Conservation (phyloP, 1,284 basidiomycete genomes). For the Moesziomyces sp. region DNA sequence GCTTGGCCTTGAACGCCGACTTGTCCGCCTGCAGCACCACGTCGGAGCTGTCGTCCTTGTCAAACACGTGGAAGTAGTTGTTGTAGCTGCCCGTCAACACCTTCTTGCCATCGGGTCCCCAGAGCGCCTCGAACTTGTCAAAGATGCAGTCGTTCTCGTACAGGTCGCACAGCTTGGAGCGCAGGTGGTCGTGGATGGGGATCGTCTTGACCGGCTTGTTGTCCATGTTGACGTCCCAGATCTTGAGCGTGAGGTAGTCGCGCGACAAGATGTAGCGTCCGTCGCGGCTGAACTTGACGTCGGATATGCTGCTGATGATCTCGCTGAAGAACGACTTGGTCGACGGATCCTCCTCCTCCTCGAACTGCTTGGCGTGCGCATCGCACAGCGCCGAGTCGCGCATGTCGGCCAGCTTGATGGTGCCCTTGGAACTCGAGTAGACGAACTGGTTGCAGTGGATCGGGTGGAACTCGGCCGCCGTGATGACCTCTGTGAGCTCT, state of each 20-base stretch:
- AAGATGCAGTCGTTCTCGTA: constrained; percentile 99
- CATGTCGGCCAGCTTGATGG: constrained; percentile 99
- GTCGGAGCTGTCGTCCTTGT: constrained; percentile 87
- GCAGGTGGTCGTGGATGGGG: constrained; percentile 96
- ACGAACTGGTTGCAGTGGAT: constrained; percentile 98
- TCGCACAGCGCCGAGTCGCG: constrained; percentile 97
- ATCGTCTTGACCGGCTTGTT: constrained; percentile 95
- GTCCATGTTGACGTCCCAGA: constrained; percentile 99
- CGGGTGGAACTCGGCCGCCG: constrained; percentile 98
- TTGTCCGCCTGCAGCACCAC: constrained; percentile 98
- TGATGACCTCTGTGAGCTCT: constrained; percentile 99
- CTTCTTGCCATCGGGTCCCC: constrained; percentile 65
- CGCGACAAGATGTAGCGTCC: constrained; percentile 96
- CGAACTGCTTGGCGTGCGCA: constrained; percentile 82
- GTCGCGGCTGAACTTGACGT: constrained; percentile 98
- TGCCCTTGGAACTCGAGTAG: constrained; percentile 99
- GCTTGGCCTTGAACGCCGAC: constrained; percentile 99
- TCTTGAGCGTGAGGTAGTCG: constrained; percentile 97
- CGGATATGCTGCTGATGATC: constrained; percentile 99
- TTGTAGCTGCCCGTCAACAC: constrained; percentile 90
- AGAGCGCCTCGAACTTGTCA: constrained; percentile 85
- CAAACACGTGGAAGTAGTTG: constrained; percentile 99
- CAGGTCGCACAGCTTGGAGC: constrained; percentile 95
- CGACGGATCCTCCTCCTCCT: constrained; percentile 95
- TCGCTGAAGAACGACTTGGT: constrained; percentile 99